These are phyloP conservation scores for Epichloe glyceriae DNA, from an alignment of 2,329 filamentous ascomycete genomes.

Conservation along the genomic window DNA sequence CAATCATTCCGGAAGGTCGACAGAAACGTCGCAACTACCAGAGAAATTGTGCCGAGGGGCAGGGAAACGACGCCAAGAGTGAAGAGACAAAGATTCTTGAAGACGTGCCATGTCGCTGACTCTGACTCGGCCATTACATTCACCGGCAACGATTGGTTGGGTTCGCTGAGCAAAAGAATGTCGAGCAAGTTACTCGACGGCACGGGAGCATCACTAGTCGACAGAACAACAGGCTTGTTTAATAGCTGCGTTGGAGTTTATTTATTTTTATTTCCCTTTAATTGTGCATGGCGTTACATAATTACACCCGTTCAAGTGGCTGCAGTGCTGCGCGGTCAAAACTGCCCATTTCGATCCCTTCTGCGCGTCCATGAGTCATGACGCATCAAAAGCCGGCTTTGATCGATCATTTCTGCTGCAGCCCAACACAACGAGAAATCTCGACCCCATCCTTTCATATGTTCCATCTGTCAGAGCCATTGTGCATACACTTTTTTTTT, in stretches of 20 bases:
- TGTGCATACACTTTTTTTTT: neutral
- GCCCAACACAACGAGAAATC: slow-evolving; percentile 39
- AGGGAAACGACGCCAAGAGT: slow-evolving; percentile 26
- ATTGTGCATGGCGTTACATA: neutral
- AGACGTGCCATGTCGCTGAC: slow-evolving; percentile 7
- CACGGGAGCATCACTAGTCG: no score
- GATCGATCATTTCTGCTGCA: neutral
- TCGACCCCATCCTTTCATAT: slow-evolving; percentile 48
- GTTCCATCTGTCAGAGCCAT: slow-evolving; percentile 1
- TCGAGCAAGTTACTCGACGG: no score
- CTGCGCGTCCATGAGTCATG: neutral
- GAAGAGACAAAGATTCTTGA: slow-evolving; percentile 14
- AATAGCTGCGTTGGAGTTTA: no score
- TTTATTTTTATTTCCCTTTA: neutral
- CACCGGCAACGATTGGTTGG: neutral
- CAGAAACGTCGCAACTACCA: slow-evolving; percentile 7
- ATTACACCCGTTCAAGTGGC: neutral
- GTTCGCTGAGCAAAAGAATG: neutral
- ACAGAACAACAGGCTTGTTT: no score
- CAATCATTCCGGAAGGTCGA: neutral
- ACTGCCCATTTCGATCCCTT: neutral
- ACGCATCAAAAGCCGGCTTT: neutral
- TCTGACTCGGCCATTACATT: slow-evolving; percentile 1
- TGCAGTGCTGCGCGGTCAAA: neutral
- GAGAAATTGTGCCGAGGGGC: slow-evolving; percentile 36